phyloP scores from a whole-genome alignment of 2,329 filamentous ascomycete species.

The Trichoderma sp. region DNA sequence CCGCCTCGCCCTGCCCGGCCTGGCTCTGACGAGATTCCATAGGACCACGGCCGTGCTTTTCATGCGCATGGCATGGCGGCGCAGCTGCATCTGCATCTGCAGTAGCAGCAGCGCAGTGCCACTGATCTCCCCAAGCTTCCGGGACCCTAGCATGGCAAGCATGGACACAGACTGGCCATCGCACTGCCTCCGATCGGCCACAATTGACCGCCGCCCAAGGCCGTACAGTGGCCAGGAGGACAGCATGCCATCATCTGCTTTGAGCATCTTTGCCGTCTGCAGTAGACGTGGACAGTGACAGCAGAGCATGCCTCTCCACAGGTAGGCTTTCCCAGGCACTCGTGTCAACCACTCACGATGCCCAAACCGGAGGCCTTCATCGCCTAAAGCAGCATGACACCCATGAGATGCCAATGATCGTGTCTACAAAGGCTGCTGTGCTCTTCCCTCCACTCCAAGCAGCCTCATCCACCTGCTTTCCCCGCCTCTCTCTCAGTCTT shows the following conservation, averaged over 20 bases:
- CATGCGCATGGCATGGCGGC: conserved; percentile 48
- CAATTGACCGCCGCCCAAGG: conserved; percentile 17
- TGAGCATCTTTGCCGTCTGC: not conserved
- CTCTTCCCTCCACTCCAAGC: not conserved
- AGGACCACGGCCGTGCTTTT: conserved; percentile 28
- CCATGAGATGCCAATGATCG: conserved; percentile 11
- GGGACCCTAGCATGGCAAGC: conserved; percentile 11
- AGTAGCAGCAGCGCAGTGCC: conserved; percentile 18
- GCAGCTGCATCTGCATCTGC: conserved; percentile 35
- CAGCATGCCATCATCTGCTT: not conserved
- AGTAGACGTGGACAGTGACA: conserved; percentile 24
- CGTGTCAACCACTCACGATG: conserved; percentile 35
- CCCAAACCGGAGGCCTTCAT: conserved; percentile 29
- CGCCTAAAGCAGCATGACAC: conserved; percentile 33
- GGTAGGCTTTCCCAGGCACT: conserved; percentile 30
- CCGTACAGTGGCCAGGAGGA: conserved; percentile 2
- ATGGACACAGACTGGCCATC: conserved; percentile 6
- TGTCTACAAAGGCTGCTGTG: conserved; percentile 12
- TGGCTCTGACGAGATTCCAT: conserved; percentile 25
- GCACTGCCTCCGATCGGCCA: conserved; percentile 23
- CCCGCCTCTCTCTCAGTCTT: not conserved
- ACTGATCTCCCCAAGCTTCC: conserved; percentile 21
- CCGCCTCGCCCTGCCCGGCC: conserved; percentile 29
- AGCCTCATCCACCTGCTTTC: conserved; percentile 5
- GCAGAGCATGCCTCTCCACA: conserved; percentile 21